Percentiles rank a stretch among this genome's conserved stretches.
Evolutionary conservation across 345 rosid genomes (phyloP).

Genomic region (Eucalyptus curtisii): DNA sequence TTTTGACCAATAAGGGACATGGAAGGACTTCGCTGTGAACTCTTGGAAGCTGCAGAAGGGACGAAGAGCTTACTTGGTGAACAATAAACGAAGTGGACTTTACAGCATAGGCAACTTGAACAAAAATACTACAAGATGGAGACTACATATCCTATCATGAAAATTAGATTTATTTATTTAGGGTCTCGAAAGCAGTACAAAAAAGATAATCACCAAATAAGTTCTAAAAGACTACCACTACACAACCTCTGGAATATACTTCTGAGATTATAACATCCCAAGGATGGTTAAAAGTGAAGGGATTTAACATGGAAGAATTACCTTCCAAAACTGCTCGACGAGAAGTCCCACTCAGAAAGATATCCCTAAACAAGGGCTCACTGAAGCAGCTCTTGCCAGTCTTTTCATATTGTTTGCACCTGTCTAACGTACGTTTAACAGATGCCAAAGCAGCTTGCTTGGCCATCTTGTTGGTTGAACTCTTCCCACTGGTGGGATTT

Average conservation of each 20-base stretch:
- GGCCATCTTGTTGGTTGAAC: constrained; percentile 64
- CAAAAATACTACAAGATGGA: background rate
- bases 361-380: constrained; percentile 58
- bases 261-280: constrained; percentile 25
- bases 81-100: constrained; percentile 2
- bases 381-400: constrained; percentile 79
- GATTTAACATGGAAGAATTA: constrained; percentile 28
- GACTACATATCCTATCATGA: background rate
- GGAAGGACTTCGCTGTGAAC: constrained; percentile 43
- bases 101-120: background rate
- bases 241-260: background rate
- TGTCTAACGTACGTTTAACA: constrained; percentile 61
- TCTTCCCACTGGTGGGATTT: constrained; percentile 48
- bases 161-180: background rate
- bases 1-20: constrained; percentile 26
- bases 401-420: constrained; percentile 63
- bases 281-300: constrained; percentile 3
- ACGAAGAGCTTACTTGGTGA: background rate
- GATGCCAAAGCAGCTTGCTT: constrained; percentile 80
- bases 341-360: constrained; percentile 39
- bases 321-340: constrained; percentile 22
- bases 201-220: background rate
- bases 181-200: background rate
- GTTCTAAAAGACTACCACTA: background rate
- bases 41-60: constrained; percentile 46